Conservation (phyloP, 2,329 filamentous ascomycete genomes). For the Microdochium nivale region DNA sequence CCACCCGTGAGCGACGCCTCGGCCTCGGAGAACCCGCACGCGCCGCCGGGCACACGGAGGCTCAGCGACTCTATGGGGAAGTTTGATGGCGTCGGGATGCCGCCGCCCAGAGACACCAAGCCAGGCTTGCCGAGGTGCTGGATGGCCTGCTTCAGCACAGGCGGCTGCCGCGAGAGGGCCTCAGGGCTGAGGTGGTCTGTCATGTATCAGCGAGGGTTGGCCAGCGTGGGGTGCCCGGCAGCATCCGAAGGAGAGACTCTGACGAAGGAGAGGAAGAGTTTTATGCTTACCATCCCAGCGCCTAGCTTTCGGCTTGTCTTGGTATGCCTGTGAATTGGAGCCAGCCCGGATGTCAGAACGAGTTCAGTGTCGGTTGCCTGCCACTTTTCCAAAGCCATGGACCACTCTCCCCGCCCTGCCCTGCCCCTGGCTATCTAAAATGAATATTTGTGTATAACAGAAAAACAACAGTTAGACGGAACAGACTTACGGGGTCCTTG, state of each 20-base stretch:
- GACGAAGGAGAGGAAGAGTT: neutral
- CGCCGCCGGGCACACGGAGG: conserved; percentile 62
- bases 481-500: conserved; percentile 57
- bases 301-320: conserved; percentile 66
- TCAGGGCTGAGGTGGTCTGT: conserved; percentile 54
- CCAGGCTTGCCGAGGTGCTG: conserved; percentile 71
- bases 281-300: conserved; percentile 82
- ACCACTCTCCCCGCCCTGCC: no score
- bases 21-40: conserved; percentile 57
- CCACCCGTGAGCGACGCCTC: conserved; percentile 48
- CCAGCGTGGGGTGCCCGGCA: no score
- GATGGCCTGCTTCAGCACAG: conserved; percentile 76
- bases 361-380: no score
- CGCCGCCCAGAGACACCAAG: conserved; percentile 86
- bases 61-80: conserved; percentile 82
- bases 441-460: neutral
- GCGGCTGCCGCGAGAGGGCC: conserved; percentile 50
- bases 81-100: conserved; percentile 79
- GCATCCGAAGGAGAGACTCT: no score
- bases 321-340: conserved; percentile 25
- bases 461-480: neutral
- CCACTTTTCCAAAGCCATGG: no score
- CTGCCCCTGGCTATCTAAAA: no score
- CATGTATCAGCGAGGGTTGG: conserved; percentile 1
- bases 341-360: conserved; percentile 1